Evolutionary conservation across 2,329 filamentous ascomycete genomes (phyloP), one percentile per base, ranked within the genome.

Genomic region (Arthrobotrys entomopaga): DNA sequence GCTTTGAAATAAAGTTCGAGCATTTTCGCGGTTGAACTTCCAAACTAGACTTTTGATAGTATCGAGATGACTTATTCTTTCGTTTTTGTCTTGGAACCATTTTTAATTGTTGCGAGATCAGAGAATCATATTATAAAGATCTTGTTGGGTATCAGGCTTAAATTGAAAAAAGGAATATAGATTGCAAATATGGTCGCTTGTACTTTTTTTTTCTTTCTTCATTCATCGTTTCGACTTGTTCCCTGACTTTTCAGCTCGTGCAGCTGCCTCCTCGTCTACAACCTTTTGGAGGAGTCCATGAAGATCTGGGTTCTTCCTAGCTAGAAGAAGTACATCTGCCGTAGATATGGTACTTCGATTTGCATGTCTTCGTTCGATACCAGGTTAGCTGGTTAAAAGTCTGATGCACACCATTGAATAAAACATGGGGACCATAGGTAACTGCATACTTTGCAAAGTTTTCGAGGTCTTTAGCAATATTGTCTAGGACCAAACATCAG

Each of bases 321-420:
- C 89, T 29, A 99, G 87, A 6, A 99, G 86, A 79, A 98, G 83
- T 11, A 98, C 93, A 80, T 99, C 95, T 59, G 93, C 90, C 0
- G 90, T 90, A 42, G 89, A 92, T 77, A 99, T 87, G 0, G 90
- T 93, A 1, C 87, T 88, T 24, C 94, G 87, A 0, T 91, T 90
- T 10, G 91, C 94, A 82, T 99, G 95, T 60, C 88, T 89, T 79
- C 84, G 84, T 53, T 20, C 24, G 63, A 19, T 42, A 8, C 40
- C 7, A 22, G 42, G 16, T 46, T 61, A 42, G 11, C 48, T 57
- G 29, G 8, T 13, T 56, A 20, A 22, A 15, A 2, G 1, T 19
- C 2, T 29, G 2, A 42, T 22, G n/a, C 50, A 46, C 11, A 3
- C 42, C n/a, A 15, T n/a, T 46, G 16, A 19, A 46, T n/a, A 46